A percentile compares a stretch with the other conserved stretches of the same genome.
Evolutionary conservation across 306 rosid genomes (phyloP).

Genomic region (Fragaria iinumae): DNA sequence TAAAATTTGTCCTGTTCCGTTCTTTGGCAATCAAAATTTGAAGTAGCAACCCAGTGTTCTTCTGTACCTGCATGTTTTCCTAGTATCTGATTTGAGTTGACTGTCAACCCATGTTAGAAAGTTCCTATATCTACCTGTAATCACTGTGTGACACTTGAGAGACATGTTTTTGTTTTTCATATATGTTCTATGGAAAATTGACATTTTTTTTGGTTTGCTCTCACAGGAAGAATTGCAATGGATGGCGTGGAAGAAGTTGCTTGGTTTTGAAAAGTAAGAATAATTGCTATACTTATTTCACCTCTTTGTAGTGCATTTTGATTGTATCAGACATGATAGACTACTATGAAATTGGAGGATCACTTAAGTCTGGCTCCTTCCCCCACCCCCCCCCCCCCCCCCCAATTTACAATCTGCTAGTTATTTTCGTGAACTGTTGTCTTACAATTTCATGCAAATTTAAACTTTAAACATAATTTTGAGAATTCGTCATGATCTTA

Average conservation of each 20-base stretch:
- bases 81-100: background rate
- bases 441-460: too few relatives aligned
- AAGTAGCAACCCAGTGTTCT: background rate
- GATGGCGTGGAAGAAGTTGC: conserved; percentile 79
- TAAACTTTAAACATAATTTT: too few relatives aligned
- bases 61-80: background rate
- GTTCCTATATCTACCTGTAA: background rate
- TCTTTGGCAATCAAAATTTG: conserved; percentile 3
- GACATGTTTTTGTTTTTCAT: background rate
- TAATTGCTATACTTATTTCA: background rate
- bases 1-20: background rate
- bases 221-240: conserved; percentile 93
- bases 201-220: conserved; percentile 9
- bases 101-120: background rate
- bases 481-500: too few relatives aligned
- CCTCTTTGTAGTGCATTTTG: background rate
- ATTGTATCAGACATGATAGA: conserved; percentile 1
- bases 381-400: too few relatives aligned
- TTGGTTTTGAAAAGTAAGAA: conserved; percentile 91
- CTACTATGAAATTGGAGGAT: background rate
- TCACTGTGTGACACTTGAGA: background rate
- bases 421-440: too few relatives aligned
- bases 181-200: background rate
- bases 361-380: background rate
- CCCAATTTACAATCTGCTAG: too few relatives aligned